Evolutionary conservation across 257 asterid species (phyloP), one percentile per base, ranked within the genome.

Genomic region (Jacaranda mimosifolia): DNA sequence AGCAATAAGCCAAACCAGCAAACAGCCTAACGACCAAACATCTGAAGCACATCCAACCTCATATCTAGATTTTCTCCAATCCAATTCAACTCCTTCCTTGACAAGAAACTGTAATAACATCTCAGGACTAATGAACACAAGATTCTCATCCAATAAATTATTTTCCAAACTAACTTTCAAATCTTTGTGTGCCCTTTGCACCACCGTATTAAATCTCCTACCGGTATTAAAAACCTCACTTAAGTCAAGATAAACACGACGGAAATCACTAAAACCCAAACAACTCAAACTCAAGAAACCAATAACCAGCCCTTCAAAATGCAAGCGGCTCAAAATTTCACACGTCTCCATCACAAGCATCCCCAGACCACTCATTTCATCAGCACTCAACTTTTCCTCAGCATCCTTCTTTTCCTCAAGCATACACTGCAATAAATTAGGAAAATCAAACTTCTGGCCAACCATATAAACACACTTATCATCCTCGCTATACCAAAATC

Each of bases 1-100:
- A 69, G 81, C 68, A 49, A 95, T 79, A 81, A 93, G 78, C 82
- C 85, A 80, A 74, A 87, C 79, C 60, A 95, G 79, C 21, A 89
- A 77, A 83, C 93, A 89, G 79, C 94, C 97, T 36, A 89, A 80
- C 11, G 96, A 89, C 99, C 98, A 95, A 80, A 86, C 89, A 86
- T 93, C 98, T 17, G 97, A 87, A 84, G 88, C 90, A 79, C 72
- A 82, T 46, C 88, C 86, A 70, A 91, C 86, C 77, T 83, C 83
- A 72, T 74, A 73, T 68, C 38, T 73, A 38, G 79, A 73, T 70
- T 68, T 82, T 42, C 53, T 87, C 69, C 15, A 52, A 79, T 76
- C 84, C 72, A 88, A 39, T 60, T 79, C 86, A 62, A 79, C 67
- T 51, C 83, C 89, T 14, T 70, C 85, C 72, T 74, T 83, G 17